Evolutionary conservation across 495 filamentous ascomycete genomes (phyloP), one percentile per base, ranked within the genome.

Genomic region (Trichoderma asperelloides): DNA sequence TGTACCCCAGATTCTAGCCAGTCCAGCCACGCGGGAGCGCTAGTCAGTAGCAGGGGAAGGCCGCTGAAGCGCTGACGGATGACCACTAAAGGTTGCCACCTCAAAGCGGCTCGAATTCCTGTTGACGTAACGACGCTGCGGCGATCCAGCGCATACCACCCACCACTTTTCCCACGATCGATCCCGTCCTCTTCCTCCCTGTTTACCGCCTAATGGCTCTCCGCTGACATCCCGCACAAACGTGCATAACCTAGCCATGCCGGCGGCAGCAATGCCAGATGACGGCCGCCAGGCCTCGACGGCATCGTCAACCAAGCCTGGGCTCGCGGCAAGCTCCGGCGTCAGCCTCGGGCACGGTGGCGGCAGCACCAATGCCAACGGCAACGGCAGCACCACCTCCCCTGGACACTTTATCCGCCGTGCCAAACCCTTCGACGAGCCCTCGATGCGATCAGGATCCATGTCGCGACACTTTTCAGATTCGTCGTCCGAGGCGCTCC

Each of bases 381-480:
- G 18, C 43, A 45, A 45, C 43, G 18, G 2, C 47, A 51, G 51
- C 16, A 66, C 70, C 60, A 65, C 74, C 0, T 33, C 72, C 37
- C 69, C 72, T 23, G 71, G 72, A 66, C 71, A 69, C 30, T 25
- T 63, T 41, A 47, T 76, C 23, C 77, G 77, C 69, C 49, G 67
- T 5, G 33, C 63, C 6, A 47, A 69, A 21, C 77, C 77, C 5
- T 69, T 78, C 64, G 77, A 74, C 60, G 76, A 78, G 67, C 66
- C 70, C 64, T 51, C 69, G 45, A 60, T 60, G 51, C 66, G 71
- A 39, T 72, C 68, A 25, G 71, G 70, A 43, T 40, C 69, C 51
- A 69, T 60, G 49, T 37, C 39, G 62, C 7, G 70, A 68, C 40
- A 64, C 18, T 33, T 65, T 55, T 63, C 66, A 67, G 69, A 74